These are phyloP conservation scores for Epicoccum sorghinum DNA, from an alignment of 2,329 filamentous ascomycete species.

Conservation along the genomic window DNA sequence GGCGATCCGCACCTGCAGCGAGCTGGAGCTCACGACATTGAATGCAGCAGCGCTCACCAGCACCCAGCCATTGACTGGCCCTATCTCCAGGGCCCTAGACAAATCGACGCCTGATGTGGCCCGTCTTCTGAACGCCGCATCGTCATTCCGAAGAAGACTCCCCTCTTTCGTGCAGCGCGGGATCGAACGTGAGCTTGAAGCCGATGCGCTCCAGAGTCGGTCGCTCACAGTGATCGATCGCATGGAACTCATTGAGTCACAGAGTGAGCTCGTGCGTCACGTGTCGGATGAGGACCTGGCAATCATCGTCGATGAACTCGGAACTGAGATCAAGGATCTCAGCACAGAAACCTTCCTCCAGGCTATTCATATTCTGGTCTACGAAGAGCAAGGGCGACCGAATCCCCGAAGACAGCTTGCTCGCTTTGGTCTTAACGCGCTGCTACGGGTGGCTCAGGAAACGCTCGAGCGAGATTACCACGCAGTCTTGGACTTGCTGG, in stretches of 20 bases:
- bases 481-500: conserved; percentile 79
- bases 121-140: conserved; percentile 70
- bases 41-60: conserved; percentile 60
- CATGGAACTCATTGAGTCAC: conserved; percentile 79
- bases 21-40: conserved; percentile 74
- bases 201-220: conserved; percentile 76
- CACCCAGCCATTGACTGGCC: conserved; percentile 22
- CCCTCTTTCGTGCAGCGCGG: conserved; percentile 71
- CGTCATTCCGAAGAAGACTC: conserved; percentile 73
- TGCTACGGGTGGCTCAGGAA: conserved; percentile 80
- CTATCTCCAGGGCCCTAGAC: conserved; percentile 42
- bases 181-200: conserved; percentile 69
- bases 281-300: conserved; percentile 76
- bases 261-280: conserved; percentile 76
- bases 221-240: conserved; percentile 65
- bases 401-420: conserved; percentile 62
- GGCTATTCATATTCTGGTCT: conserved; percentile 57
- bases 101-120: conserved; percentile 58
- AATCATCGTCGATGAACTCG: conserved; percentile 66
- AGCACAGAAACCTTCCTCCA: conserved; percentile 59
- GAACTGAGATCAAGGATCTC: conserved; percentile 53
- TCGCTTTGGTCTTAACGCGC: conserved; percentile 75
- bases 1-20: conserved; percentile 78
- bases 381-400: conserved; percentile 43
- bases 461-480: conserved; percentile 73